Conservation (phyloP, 148 eudicot genomes). For the Gaultheria prostrata region DNA sequence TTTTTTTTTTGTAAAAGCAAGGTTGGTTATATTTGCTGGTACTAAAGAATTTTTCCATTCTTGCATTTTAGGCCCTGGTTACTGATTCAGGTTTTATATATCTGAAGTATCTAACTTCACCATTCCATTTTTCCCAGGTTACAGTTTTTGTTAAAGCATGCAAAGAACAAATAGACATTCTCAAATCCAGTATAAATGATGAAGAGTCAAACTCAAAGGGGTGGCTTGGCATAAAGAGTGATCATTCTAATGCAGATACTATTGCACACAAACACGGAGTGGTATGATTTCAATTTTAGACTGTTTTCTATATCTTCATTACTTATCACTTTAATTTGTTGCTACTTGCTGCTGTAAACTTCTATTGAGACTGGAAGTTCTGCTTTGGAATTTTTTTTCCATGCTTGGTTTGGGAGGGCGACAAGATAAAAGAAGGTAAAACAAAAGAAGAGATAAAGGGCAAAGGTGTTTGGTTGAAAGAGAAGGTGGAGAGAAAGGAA, state of each 20-base stretch:
- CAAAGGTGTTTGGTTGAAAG: neutral
- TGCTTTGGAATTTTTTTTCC: neutral
- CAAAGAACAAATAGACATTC: constrained; percentile 87
- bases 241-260: constrained; percentile 72
- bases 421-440: neutral
- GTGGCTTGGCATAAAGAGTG: constrained; percentile 74
- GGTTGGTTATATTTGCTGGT: neutral
- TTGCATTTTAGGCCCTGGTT: neutral
- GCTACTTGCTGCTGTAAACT: neutral
- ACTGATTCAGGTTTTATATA: neutral
- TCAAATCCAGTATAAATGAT: constrained; percentile 61
- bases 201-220: constrained; percentile 82
- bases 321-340: neutral
- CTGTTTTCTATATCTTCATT: neutral
- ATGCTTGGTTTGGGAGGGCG: neutral
- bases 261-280: constrained; percentile 98
- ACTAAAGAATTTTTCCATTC: neutral
- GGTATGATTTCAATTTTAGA: constrained; percentile 42
- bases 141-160: constrained; percentile 78
- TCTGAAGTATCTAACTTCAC: neutral
- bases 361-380: neutral
- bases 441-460: neutral
- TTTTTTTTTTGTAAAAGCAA: neutral
- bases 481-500: constrained; percentile 3
- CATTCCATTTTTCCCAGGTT: constrained; percentile 54